Percentiles rank a stretch among this genome's conserved stretches.
Evolutionary conservation across 1,139 yeast species (phyloP).

Genomic region (Meyerozyma smithsonii): DNA sequence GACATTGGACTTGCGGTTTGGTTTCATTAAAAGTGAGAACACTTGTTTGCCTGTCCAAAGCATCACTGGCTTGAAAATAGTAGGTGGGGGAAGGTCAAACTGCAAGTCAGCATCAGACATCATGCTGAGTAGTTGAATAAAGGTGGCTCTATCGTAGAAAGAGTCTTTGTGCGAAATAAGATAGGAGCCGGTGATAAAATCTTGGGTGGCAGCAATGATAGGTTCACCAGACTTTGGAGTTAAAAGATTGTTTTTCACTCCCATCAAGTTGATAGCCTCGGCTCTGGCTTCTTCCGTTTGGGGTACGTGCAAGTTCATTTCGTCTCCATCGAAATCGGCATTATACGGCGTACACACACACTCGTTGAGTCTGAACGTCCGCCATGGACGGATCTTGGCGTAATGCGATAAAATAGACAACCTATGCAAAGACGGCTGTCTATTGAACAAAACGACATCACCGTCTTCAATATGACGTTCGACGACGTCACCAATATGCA

Average conservation of each 20-base stretch:
- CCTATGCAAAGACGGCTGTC: slow-evolving; percentile 97
- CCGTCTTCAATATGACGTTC: slow-evolving; percentile 98
- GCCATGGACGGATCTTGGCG: slow-evolving; percentile 96
- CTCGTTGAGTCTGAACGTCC: slow-evolving; percentile 94
- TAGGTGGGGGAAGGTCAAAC: slow-evolving; percentile 93
- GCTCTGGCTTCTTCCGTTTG: slow-evolving; percentile 99
- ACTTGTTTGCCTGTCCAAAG: slow-evolving; percentile 98
- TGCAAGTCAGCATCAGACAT: slow-evolving; percentile 91
- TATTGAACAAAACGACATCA: slow-evolving; percentile 89
- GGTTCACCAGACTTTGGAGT: slow-evolving; percentile 99
- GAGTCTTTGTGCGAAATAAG: slow-evolving; percentile 90
- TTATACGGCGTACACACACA: slow-evolving; percentile 99
- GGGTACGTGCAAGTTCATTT: slow-evolving; percentile 98
- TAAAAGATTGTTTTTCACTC: slow-evolving; percentile 88
- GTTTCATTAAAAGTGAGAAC: slow-evolving; percentile 80
- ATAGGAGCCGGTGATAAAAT: slow-evolving; percentile 95
- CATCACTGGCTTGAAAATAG: slow-evolving; percentile 81
- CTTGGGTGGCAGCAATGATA: slow-evolving; percentile 98
- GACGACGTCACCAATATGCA: slow-evolving; percentile 88
- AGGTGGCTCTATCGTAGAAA: slow-evolving; percentile 81
- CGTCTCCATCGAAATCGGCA: slow-evolving; percentile 99
- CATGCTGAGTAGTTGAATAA: slow-evolving; percentile 82
- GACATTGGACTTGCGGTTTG: slow-evolving; percentile 71
- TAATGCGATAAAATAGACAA: slow-evolving; percentile 91
- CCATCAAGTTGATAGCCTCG: slow-evolving; percentile 96